Conservation (phyloP, 202 grass and related monocot species). For the Dendrocalamus latiflorus region DNA sequence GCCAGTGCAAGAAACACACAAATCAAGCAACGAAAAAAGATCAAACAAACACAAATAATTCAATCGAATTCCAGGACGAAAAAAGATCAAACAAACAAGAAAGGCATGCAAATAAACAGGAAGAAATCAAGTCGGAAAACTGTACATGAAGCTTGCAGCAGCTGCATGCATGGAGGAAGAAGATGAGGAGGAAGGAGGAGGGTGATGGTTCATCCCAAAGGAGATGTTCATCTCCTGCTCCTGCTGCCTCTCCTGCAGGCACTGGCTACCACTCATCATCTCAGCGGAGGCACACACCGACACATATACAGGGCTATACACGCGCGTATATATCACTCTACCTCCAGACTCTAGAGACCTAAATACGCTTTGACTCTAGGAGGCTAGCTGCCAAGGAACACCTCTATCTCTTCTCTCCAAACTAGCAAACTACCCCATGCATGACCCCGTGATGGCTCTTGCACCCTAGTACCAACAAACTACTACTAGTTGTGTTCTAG, state of each 20-base stretch:
- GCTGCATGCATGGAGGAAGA: slow-evolving; percentile 79
- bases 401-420: slow-evolving; percentile 33
- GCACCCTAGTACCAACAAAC: slow-evolving; percentile 38
- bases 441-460: slow-evolving; percentile 43
- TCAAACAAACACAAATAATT: background rate
- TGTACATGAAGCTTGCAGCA: slow-evolving; percentile 67
- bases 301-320: slow-evolving; percentile 2
- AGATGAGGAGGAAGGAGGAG: slow-evolving; percentile 50
- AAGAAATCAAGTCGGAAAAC: background rate
- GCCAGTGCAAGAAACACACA: background rate
- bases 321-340: slow-evolving; percentile 3
- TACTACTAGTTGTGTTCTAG: slow-evolving; percentile 36
- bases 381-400: slow-evolving; percentile 43
- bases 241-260: slow-evolving; percentile 38
- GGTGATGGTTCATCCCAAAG: slow-evolving; percentile 61
- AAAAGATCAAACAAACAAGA: background rate
- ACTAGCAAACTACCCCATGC: slow-evolving; percentile 40
- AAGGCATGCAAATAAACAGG: background rate
- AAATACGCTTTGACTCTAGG: slow-evolving; percentile 51
- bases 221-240: slow-evolving; percentile 72
- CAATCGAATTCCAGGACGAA: background rate
- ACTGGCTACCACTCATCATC: slow-evolving; percentile 38
- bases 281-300: slow-evolving; percentile 4
- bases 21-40: background rate
- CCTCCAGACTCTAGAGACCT: slow-evolving; percentile 7